Percentiles rank a stretch among this genome's conserved stretches.
These are phyloP conservation scores for Nigrospora osmanthi DNA, from an alignment of 2,329 filamentous ascomycete species.

Conservation along the genomic window DNA sequence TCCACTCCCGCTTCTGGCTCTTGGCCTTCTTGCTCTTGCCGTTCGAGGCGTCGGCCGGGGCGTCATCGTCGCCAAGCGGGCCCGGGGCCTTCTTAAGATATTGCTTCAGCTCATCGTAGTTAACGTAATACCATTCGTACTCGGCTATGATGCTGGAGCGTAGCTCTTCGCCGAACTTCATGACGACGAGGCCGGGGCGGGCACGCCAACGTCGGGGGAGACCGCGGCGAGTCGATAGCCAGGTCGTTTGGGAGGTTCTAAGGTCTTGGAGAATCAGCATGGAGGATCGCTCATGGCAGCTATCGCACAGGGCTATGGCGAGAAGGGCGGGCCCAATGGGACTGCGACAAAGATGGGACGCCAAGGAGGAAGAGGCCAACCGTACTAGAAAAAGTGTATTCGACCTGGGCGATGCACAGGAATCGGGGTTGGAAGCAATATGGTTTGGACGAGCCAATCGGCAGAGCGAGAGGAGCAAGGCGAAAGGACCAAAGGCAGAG, in stretches of 20 bases:
- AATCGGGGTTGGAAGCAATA: too few relatives aligned
- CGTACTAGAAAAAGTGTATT: too few relatives aligned
- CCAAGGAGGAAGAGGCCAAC: too few relatives aligned
- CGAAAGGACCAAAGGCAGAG: neutral
- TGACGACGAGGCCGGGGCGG: constrained; percentile 48
- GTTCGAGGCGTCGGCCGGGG: constrained; percentile 17
- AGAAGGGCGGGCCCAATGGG: too few relatives aligned
- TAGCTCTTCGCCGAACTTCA: constrained; percentile 94
- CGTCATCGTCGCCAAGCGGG: constrained; percentile 21
- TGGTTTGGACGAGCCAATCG: neutral
- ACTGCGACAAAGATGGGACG: too few relatives aligned
- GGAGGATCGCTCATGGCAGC: constrained; percentile 3
- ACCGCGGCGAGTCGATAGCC: constrained; percentile 10
- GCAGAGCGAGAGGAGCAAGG: neutral
- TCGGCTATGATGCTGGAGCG: constrained; percentile 93
- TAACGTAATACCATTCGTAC: constrained; percentile 97
- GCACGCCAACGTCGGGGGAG: constrained; percentile 14
- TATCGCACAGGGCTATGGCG: neutral
- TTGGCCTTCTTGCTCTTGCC: constrained; percentile 26
- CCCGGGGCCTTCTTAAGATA: constrained; percentile 71
- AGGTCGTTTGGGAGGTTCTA: constrained; percentile 10
- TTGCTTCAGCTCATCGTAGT: constrained; percentile 88
- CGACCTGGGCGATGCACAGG: too few relatives aligned
- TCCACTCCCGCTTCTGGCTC: constrained; percentile 62
- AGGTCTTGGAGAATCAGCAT: constrained; percentile 43